These are phyloP conservation scores for Acacia pycnantha DNA, from an alignment of 331 rosid genomes.

Conservation along the genomic window DNA sequence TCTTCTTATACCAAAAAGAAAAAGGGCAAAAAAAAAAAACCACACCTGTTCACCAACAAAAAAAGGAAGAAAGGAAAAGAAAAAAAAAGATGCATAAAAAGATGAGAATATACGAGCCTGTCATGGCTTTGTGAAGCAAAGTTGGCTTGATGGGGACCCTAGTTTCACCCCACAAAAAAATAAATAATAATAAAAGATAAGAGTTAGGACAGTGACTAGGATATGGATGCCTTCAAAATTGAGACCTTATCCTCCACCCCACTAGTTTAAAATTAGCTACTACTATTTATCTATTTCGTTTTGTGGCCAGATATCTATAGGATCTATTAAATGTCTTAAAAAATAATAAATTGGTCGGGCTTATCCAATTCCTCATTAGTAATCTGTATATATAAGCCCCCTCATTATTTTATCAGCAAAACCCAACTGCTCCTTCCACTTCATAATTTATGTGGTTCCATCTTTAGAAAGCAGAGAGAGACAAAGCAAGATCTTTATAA, in stretches of 20 bases:
- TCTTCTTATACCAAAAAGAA: too few relatives aligned
- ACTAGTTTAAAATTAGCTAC: constrained; percentile 35
- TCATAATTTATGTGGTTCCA: not conserved
- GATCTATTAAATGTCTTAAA: not conserved
- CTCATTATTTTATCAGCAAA: constrained; percentile 11
- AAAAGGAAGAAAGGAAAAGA: not conserved
- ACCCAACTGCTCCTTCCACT: constrained; percentile 15
- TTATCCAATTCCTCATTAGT: constrained; percentile 32
- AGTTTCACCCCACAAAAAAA: constrained; percentile 22
- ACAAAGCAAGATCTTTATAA: not conserved
- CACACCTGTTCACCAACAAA: not conserved
- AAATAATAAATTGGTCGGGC: constrained; percentile 11
- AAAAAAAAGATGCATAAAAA: constrained; percentile 27
- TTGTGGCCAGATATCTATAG: not conserved
- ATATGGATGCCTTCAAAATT: constrained; percentile 56
- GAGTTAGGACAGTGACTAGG: constrained; percentile 40
- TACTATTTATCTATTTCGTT: not conserved
- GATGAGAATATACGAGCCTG: constrained; percentile 49
- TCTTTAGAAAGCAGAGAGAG: not conserved
- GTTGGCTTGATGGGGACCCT: constrained; percentile 52
- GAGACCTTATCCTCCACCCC: constrained; percentile 71
- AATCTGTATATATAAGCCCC: not conserved
- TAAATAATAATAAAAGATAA: not conserved
- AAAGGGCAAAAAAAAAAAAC: not conserved
- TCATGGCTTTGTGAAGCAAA: constrained; percentile 68